Conservation (phyloP, 176 grass and related monocot species). For the Secale cereale region DNA sequence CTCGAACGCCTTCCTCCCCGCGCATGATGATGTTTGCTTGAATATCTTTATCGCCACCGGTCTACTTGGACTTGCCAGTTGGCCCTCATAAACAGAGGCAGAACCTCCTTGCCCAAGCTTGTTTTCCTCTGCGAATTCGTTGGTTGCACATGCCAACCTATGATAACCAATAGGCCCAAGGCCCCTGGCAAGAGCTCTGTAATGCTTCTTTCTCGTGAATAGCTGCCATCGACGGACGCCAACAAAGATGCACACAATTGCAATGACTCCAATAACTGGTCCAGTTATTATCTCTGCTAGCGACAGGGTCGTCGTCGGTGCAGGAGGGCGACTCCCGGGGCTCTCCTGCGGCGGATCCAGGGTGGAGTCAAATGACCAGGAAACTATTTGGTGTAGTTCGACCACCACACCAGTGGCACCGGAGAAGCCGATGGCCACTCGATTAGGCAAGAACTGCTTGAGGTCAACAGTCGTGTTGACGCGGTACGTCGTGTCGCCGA, state of each 20-base stretch:
- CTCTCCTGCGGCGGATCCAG: not conserved
- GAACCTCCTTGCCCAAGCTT: not conserved
- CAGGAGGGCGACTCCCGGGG: too few species aligned
- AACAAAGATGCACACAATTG: too few species aligned
- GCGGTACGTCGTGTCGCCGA: not conserved
- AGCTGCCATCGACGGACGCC: not conserved
- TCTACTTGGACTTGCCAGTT: not conserved
- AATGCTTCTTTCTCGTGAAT: not conserved
- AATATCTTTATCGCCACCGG: not conserved
- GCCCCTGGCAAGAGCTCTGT: not conserved
- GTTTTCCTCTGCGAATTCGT: not conserved
- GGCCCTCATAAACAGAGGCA: not conserved
- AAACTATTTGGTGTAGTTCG: not conserved
- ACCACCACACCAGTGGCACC: not conserved
- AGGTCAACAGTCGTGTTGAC: not conserved
- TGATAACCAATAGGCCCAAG: not conserved
- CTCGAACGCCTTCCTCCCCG: not conserved
- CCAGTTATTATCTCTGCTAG: too few species aligned
- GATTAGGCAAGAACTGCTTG: not conserved
- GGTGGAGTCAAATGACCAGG: not conserved
- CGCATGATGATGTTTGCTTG: not conserved
- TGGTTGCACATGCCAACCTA: not conserved
- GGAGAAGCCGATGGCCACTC: conserved; percentile 36
- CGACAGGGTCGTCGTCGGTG: too few species aligned
- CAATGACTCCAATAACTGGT: too few species aligned